Evolutionary conservation across 106 monocot species (phyloP), one percentile per base, ranked within the genome.

Genomic region (Dioscorea zingiberensis): DNA sequence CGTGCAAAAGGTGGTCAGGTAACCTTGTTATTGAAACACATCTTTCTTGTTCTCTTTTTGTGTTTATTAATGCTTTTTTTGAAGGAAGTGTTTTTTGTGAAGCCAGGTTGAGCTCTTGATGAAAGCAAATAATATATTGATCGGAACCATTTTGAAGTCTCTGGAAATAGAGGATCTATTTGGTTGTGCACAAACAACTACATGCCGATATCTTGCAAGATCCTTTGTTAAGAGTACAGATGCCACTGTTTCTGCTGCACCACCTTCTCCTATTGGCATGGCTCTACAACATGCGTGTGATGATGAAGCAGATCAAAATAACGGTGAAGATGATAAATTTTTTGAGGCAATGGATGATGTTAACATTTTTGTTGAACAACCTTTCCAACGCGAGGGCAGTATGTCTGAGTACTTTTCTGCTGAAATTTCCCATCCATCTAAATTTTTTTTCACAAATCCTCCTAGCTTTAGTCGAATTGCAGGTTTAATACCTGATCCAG

Each of bases 1-100:
- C 81, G 92, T 74, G 98, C 98, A 67, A 55, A 68, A 59, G 98
- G 98, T 74, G 98, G 98, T 28, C 88, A 98, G 89, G 97, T 97
- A 44, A 28, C 79, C 30, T 44, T 22, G 57, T 26, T 55, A 27
- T 13, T 27, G 28, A 48, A n/a, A 17, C 54, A 69, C 29, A 21
- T 10, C 47, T 25, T 46, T 46, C 19, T 48, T 69, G 23, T 65
- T 17, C 23, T 55, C 58, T 22, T 58, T 7, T 24, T 69, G 18
- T 32, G 15, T 58, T 55, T 9, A 25, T 60, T 23, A 73, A 47
- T 57, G 30, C 10, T 13, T 59, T 71, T 19, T 26, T 67, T 22
- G 16, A 44, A 19, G 27, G 47, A n/a, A 59, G 29, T 47, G 59
- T 62, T 65, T 23, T 53, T 1, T 29, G 3, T 67, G 46, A 77